Evolutionary conservation across 176 grass and related monocot species (phyloP).

Genomic region (Oryza officinalis): DNA sequence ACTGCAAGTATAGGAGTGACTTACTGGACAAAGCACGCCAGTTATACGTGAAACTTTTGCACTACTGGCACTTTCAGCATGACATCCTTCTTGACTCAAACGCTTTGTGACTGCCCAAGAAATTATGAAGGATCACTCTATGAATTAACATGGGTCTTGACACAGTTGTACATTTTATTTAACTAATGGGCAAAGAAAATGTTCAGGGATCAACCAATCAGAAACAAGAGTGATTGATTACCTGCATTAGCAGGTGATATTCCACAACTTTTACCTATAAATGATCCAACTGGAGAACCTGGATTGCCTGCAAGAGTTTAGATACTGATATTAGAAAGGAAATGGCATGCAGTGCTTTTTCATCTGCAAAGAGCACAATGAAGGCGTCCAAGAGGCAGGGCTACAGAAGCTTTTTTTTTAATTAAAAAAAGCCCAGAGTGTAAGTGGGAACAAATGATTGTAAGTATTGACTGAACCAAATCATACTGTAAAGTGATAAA

Average conservation of each 20-base stretch:
- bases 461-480: background rate
- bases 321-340: background rate
- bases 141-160: too few species aligned
- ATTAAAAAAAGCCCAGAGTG: too few species aligned
- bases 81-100: background rate
- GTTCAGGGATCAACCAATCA: background rate
- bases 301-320: background rate
- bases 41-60: constrained; percentile 2
- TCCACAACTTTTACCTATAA: background rate
- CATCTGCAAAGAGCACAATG: background rate
- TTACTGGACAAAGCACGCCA: background rate
- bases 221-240: background rate
- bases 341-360: background rate
- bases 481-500: background rate
- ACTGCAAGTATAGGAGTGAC: background rate
- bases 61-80: background rate
- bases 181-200: background rate
- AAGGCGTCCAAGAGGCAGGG: background rate
- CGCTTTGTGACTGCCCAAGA: background rate
- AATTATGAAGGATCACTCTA: background rate
- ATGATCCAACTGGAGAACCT: background rate
- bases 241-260: background rate
- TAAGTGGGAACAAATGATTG: background rate
- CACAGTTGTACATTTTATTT: background rate
- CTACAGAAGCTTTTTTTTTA: background rate